phyloP scores from a whole-genome alignment of 257 asterid species.

The Solanum chiquidenum region DNA sequence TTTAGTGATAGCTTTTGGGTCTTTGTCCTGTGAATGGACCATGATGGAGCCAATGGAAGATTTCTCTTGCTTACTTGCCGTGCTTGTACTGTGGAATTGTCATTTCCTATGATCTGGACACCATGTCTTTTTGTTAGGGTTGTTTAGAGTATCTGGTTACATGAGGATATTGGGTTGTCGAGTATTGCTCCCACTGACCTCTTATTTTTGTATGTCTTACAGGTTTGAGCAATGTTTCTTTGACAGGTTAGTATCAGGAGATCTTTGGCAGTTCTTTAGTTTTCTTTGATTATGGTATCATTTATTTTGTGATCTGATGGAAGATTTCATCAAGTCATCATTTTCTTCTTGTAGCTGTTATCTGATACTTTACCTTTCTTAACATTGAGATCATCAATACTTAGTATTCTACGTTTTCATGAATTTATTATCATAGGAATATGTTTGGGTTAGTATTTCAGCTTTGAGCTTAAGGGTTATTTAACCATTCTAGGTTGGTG shows the following conservation, averaged over 20 bases:
- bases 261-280: neutral
- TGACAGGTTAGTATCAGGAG: constrained; percentile 38
- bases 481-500: neutral
- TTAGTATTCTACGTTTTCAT: neutral
- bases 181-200: constrained; percentile 8
- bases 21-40: neutral
- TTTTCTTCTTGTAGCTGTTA: neutral
- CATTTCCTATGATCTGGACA: neutral
- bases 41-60: neutral
- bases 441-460: neutral
- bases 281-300: neutral
- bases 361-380: neutral
- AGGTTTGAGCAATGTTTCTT: constrained; percentile 66
- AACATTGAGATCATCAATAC: neutral
- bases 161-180: neutral
- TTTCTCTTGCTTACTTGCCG: neutral
- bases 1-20: constrained; percentile 1
- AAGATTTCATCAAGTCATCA: neutral
- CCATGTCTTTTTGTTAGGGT: neutral
- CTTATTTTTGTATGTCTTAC: constrained; percentile 24
- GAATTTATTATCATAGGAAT: neutral
- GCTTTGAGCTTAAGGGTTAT: neutral
- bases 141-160: constrained; percentile 1
- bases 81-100: neutral
- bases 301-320: neutral